Percentiles rank a stretch among this genome's conserved stretches.
phyloP scores from a whole-genome alignment of 2,329 filamentous ascomycete species.

The Stagonosporopsis tanaceti region DNA sequence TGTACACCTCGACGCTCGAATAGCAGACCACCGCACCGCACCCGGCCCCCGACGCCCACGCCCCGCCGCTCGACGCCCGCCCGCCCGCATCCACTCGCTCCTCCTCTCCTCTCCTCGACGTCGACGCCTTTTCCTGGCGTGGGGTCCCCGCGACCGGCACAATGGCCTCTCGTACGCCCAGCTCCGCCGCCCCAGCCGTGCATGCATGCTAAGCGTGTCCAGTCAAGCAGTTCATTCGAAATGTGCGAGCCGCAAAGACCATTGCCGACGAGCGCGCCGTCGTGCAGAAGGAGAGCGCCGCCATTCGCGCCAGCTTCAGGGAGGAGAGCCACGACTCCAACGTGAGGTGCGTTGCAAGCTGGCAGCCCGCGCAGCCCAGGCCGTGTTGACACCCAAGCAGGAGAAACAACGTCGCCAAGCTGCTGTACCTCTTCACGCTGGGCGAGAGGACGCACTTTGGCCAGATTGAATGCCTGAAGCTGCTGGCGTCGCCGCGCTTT shows the following conservation, averaged over 20 bases:
- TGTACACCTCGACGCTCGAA: slow-evolving; percentile 21
- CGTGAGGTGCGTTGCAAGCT: slow-evolving; percentile 70
- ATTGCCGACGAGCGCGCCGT: slow-evolving; percentile 98
- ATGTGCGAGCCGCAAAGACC: slow-evolving; percentile 97
- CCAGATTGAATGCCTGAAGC: slow-evolving; percentile 98
- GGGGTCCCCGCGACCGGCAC: slow-evolving; percentile 60
- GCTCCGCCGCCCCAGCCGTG: slow-evolving; percentile 30
- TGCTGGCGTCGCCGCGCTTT: slow-evolving; percentile 94
- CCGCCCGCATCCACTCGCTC: slow-evolving; percentile 13
- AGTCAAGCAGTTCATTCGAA: slow-evolving; percentile 99
- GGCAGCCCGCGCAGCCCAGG: slow-evolving; percentile 23
- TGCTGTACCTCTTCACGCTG: slow-evolving; percentile 96
- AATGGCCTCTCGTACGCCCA: slow-evolving; percentile 65
- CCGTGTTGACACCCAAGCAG: slow-evolving; percentile 58
- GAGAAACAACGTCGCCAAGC: slow-evolving; percentile 98
- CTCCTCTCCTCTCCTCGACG: slow-evolving; percentile 1
- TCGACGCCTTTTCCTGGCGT: slow-evolving; percentile 43
- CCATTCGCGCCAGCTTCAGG: slow-evolving; percentile 95
- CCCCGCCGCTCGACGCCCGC: slow-evolving; percentile 5
- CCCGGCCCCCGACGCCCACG: slow-evolving; percentile 2
- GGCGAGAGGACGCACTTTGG: slow-evolving; percentile 98
- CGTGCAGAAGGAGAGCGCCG: slow-evolving; percentile 98
- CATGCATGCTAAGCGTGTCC: slow-evolving; percentile 42
- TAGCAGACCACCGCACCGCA: slow-evolving; percentile 22
- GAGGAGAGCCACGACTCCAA: slow-evolving; percentile 95